These are phyloP conservation scores for Miscanthus lutarioriparius DNA, from an alignment of 176 grass and related monocot genomes.

Conservation along the genomic window DNA sequence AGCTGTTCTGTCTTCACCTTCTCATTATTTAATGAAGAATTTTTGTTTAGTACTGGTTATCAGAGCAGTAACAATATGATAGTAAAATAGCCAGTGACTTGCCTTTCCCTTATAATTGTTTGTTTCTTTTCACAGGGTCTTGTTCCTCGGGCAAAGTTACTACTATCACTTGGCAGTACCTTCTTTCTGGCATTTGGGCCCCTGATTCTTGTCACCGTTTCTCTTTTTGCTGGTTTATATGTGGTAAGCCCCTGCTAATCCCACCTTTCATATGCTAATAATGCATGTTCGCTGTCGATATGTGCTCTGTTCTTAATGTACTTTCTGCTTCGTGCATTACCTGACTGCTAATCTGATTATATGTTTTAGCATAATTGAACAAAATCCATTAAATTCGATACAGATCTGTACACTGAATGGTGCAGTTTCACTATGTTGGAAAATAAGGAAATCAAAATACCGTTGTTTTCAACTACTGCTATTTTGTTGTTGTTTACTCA, in stretches of 20 bases:
- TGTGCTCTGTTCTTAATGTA: background rate
- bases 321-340: background rate
- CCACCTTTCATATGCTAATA: background rate
- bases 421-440: background rate
- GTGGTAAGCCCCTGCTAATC: constrained; percentile 49
- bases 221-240: constrained; percentile 76
- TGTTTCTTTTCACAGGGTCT: constrained; percentile 67
- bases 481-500: background rate
- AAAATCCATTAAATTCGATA: background rate
- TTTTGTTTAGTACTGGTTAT: background rate
- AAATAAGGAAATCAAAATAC: background rate
- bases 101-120: background rate
- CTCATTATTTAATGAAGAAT: background rate
- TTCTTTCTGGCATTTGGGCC: constrained; percentile 91
- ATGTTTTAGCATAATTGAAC: background rate
- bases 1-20: background rate
- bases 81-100: background rate
- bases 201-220: constrained; percentile 69
- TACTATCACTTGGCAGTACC: constrained; percentile 80
- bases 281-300: background rate
- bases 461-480: background rate
- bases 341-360: background rate
- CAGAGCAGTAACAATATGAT: background rate
- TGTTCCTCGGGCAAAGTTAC: constrained; percentile 78
- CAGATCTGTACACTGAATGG: too few species aligned